A percentile compares a stretch with the other conserved stretches of the same genome.
Conservation (phyloP, 169 alveolate species). For the Condylostoma magnum region DNA sequence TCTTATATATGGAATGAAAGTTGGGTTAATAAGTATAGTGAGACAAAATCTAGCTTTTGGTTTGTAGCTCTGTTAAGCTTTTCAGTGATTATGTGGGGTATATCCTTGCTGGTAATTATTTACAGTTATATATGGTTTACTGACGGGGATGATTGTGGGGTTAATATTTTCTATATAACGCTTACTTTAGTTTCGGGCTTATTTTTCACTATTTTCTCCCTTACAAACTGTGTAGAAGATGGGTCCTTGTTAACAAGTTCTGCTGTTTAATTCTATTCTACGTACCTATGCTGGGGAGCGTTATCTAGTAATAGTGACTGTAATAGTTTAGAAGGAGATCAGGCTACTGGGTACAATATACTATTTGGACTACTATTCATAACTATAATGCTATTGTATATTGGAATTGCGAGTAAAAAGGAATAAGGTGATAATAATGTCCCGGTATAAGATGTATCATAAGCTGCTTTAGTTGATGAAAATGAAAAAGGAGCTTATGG, state of each 20-base stretch:
- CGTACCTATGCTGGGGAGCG: slow-evolving; percentile 48
- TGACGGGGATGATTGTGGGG: slow-evolving; percentile 35
- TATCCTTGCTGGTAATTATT: not conserved
- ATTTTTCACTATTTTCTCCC: slow-evolving; percentile 24
- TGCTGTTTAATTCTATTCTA: slow-evolving; percentile 32
- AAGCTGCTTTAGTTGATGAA: slow-evolving; percentile 29
- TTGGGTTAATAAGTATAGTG: not conserved
- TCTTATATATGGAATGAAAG: slow-evolving; percentile 10
- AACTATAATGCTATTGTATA: not conserved
- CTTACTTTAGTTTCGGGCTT: slow-evolving; percentile 27
- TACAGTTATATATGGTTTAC: slow-evolving; percentile 7
- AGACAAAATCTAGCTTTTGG: not conserved
- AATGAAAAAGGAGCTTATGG: slow-evolving; percentile 22
- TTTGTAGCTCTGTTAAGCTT: not conserved
- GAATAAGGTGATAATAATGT: not conserved
- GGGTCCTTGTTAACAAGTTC: slow-evolving; percentile 45
- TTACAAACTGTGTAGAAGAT: slow-evolving; percentile 41
- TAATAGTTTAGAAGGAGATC: not conserved
- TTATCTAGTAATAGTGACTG: slow-evolving; percentile 31
- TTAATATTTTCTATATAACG: slow-evolving; percentile 33
- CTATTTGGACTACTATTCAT: not conserved
- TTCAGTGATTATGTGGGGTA: not conserved
- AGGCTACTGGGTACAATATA: not conserved
- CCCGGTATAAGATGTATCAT: slow-evolving; percentile 8
- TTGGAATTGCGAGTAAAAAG: slow-evolving; percentile 3